Base-by-base conservation (phyloP, 148 eudicot species). In the Dysphania ambrosioides region DNA sequence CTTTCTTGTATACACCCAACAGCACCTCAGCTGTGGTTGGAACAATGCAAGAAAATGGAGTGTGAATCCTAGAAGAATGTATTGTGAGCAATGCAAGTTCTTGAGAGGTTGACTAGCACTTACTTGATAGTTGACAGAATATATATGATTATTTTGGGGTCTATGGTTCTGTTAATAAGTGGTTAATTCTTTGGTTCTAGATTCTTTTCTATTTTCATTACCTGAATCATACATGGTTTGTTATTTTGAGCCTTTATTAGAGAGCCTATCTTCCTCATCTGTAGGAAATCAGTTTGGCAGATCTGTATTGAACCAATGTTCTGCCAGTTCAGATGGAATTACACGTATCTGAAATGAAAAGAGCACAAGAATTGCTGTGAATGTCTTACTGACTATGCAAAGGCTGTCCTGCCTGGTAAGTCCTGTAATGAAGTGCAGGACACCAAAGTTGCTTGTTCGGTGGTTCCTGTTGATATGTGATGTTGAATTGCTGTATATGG, bases 21-120 rank as follows among this genome's bases (percentile, higher is more conserved):
- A 83, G 93, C 90, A 40, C 82, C 82, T 40, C 86, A 85, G 78
- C 77, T 65, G 35, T 91, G 91, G 90, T 58, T 77, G 35, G 91
- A 87, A 75, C 65, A 31, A 42, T 47, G 32, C 47, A 60, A 72
- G 62, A 53, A 69, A 32, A 53, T 18, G 23, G 30, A 27, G 35
- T 38, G 64, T 27, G 68, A 41, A 34, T 9, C 29, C 23, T 13
- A 67, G 7, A 6, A 76, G 21, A 68, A 24, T 35, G 74, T 26
- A 71, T 27, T 34, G 65, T 57, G 32, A 35, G 47, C 23, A 35
- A 57, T 53, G 62, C 23, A 71, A 29, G 64, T 57, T 56, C 65
- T 71, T 23, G 10, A 23, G 26, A 56, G 18, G 12, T 49, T 47
- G 19, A 13, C 4, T 8, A 18, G 41, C 24, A 53, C 58, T 19